phyloP scores from a whole-genome alignment of 495 filamentous ascomycete genomes.

The Trichoderma virens region DNA sequence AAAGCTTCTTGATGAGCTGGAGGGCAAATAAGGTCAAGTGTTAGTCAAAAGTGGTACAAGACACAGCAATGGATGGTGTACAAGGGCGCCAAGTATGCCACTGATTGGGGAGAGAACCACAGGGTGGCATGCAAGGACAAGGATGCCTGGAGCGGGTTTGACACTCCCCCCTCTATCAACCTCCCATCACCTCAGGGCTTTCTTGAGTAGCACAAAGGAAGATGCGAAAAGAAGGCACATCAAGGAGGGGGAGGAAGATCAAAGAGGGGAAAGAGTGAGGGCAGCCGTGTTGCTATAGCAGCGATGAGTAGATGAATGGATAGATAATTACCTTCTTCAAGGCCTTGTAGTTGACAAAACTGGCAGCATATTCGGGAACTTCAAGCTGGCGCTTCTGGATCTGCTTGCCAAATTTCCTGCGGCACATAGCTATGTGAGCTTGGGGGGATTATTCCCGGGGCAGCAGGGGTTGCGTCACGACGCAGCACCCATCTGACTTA shows the following conservation, averaged over 20 bases:
- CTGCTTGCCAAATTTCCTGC: slow-evolving; percentile 98
- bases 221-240: neutral
- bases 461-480: neutral
- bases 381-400: slow-evolving; percentile 98
- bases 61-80: neutral
- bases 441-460: neutral
- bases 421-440: neutral
- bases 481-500: slow-evolving; percentile 17
- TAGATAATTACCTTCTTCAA: slow-evolving; percentile 76
- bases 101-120: neutral
- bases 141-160: neutral
- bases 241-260: slow-evolving; percentile 7
- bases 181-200: neutral
- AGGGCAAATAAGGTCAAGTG: slow-evolving; percentile 11
- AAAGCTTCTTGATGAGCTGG: slow-evolving; percentile 97
- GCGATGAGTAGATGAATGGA: neutral
- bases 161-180: neutral
- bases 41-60: slow-evolving; percentile 21
- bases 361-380: slow-evolving; percentile 96
- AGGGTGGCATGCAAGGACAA: slow-evolving; percentile 6
- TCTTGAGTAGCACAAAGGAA: neutral
- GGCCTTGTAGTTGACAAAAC: slow-evolving; percentile 98
- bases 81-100: neutral
- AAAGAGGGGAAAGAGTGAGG: slow-evolving; percentile 8
- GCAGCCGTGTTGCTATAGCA: neutral